Evolutionary conservation across 2,329 filamentous ascomycete species (phyloP).

Genomic region (Didymella glomerata): DNA sequence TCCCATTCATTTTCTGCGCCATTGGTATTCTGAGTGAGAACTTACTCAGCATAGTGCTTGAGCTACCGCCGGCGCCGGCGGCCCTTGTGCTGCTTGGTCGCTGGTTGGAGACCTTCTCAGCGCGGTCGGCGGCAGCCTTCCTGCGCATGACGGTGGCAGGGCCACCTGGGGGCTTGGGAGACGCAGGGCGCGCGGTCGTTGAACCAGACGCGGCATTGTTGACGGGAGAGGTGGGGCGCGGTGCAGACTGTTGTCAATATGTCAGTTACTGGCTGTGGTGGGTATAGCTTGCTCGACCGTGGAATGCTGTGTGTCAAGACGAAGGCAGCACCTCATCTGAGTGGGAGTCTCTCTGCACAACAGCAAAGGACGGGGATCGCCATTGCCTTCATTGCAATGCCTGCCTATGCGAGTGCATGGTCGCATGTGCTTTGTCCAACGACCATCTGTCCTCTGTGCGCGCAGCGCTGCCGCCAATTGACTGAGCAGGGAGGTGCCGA

Average conservation of each 20-base stretch:
- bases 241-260: slow-evolving; percentile 40
- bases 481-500: background rate
- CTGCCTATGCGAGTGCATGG: background rate
- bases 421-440: slow-evolving; percentile 9
- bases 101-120: slow-evolving; percentile 95
- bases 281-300: background rate
- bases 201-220: slow-evolving; percentile 65
- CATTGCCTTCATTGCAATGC: background rate
- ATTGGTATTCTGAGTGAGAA: slow-evolving; percentile 33
- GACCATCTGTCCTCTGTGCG: slow-evolving; percentile 18
- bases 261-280: slow-evolving; percentile 19
- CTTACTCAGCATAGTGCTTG: slow-evolving; percentile 97
- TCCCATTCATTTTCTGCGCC: background rate
- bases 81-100: slow-evolving; percentile 91
- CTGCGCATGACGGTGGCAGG: slow-evolving; percentile 95
- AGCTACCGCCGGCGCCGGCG: slow-evolving; percentile 93
- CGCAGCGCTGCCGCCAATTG: slow-evolving; percentile 7
- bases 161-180: slow-evolving; percentile 88
- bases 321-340: background rate
- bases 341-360: background rate
- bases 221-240: slow-evolving; percentile 50
- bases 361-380: background rate
- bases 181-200: slow-evolving; percentile 78
- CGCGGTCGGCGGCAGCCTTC: slow-evolving; percentile 94
- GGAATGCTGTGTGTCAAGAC: background rate